Base-by-base conservation (phyloP, 2,329 filamentous ascomycete species). In the Emmonsiellopsis sp. region DNA sequence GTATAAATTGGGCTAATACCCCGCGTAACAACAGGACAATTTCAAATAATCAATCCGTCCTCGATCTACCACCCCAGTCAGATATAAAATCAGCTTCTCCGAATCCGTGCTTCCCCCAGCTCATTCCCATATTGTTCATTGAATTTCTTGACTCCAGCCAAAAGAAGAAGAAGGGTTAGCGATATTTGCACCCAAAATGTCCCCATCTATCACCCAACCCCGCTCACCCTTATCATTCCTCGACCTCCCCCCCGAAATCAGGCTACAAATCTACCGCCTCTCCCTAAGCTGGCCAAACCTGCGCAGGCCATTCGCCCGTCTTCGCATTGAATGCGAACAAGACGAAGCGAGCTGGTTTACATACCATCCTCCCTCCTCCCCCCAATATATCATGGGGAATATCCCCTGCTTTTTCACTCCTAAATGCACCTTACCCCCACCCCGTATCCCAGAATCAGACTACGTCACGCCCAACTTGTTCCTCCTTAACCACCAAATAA, bases 401-500 rank as follows among this genome's bases (percentile, higher is more conserved):
- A 32, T 45, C 2, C 20, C 20, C 20, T 26, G 3, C 3, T 26
- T 26, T 4, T 45, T 7, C 31, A 34, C 35, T 37, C 8, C 7
- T 10, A 4, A 30, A 31, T 34, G 49, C 30, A 8, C 49, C n/a
- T 9, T 37, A 5, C 31, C 15, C 7, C 32, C n/a, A 5, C 45
- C 31, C 31, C 15, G 10, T 3, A 35, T 47, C 20, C 31, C 45
- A 20, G 8, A 47, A 37, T 13, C 45, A 20, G n/a, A 37, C 45
- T 47, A 47, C 20, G 35, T 4, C 9, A 68, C 67, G 2, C 69
- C 68, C 0, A 63, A 57, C 13, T 54, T 71, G 26, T 58, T 71
- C 2, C 64, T 69, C 3, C 42, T 70, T 55, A 69, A 67, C 58
- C 63, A 59, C 37, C 64, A 68, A 46, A 66, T 67, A 55, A 57